Base-by-base conservation (phyloP, 2,329 filamentous ascomycete species). In the Lomentospora prolificans region DNA sequence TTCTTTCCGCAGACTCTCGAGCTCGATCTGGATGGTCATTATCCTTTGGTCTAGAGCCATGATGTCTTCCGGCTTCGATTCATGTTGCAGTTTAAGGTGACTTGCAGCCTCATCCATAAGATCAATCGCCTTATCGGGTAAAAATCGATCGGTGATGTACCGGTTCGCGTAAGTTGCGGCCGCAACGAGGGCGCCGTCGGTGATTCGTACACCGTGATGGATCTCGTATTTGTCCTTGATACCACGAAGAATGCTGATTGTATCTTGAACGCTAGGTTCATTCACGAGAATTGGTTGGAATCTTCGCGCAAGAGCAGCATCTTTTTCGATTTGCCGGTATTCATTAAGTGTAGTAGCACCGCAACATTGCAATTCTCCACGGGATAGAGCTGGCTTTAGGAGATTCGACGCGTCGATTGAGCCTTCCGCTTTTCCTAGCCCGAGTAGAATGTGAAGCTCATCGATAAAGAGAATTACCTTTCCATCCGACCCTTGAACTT, bases 191-290 rank as follows among this genome's bases (percentile, higher is more conserved):
- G 94, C 90, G 2, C 87, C 86, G 64, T 97, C 94, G 0, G 90
- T 95, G 61, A 99, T 97, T 55, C 91, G 81, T 0, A 97, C 92
- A 70, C 94, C 92, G 65, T 99, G 94, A 62, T 97, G 94, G 0
- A 97, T 89, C 69, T 97, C 94, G 65, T 99, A 99, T 61, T 90
- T 89, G 65, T 97, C 91, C 67, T 97, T 97, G 74, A 99, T 96
- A 51, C 92, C 94, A 65, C 94, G 84, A 1, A 99, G 75, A 57
- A 99, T 97, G 53, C 90, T 96, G 59, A 99, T 91, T 0, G 94
- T 96, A 62, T 96, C 91, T 62, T 89, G 84, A 0, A 97, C 91
- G 0, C 83, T 86, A 0, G 94, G 94, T 64, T 99, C 94, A 58
- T 85, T 88, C n/a, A 99, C 90, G 33, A 90, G 71, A 57, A 99